phyloP scores from a whole-genome alignment of 1,139 yeast species.

The Scheffersomyces segobiensis region DNA sequence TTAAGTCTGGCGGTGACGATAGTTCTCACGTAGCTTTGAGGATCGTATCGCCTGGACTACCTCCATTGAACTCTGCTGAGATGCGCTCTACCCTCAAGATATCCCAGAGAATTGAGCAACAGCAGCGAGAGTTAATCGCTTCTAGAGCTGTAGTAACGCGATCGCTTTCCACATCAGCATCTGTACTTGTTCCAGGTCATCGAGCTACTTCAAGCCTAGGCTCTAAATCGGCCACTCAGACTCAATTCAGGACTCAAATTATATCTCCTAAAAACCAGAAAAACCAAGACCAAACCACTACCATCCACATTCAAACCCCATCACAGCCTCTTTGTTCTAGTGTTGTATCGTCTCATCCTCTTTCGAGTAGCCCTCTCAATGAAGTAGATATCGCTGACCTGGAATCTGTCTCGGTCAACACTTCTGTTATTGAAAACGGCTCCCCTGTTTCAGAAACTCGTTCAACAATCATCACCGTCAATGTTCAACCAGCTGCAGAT shows the following conservation, averaged over 20 bases:
- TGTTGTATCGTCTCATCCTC: background rate
- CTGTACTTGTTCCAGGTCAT: conserved; percentile 4
- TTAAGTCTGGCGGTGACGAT: conserved; percentile 14
- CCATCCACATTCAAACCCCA: background rate
- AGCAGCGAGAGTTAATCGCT: conserved; percentile 50
- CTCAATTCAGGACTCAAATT: background rate
- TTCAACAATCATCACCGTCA: background rate
- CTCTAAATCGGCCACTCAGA: background rate
- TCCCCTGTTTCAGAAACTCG: background rate
- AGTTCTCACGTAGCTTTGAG: conserved; percentile 33
- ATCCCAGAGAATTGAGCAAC: conserved; percentile 48
- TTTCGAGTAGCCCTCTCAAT: background rate
- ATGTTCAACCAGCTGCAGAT: background rate
- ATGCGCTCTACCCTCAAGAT: conserved; percentile 49
- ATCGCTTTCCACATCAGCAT: conserved; percentile 4
- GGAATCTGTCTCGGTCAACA: background rate
- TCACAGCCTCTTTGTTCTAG: background rate
- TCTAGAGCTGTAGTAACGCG: conserved; percentile 22
- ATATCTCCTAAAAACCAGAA: background rate
- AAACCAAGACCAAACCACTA: background rate
- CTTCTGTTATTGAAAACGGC: background rate
- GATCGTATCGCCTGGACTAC: conserved; percentile 50
- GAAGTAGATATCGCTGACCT: background rate
- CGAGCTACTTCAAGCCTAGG: background rate
- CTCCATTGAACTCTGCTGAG: conserved; percentile 40